A percentile compares a stretch with the other conserved stretches of the same genome.
phyloP scores from a whole-genome alignment of 2,329 filamentous ascomycete genomes.

The Cryoendolithus antarcticus region DNA sequence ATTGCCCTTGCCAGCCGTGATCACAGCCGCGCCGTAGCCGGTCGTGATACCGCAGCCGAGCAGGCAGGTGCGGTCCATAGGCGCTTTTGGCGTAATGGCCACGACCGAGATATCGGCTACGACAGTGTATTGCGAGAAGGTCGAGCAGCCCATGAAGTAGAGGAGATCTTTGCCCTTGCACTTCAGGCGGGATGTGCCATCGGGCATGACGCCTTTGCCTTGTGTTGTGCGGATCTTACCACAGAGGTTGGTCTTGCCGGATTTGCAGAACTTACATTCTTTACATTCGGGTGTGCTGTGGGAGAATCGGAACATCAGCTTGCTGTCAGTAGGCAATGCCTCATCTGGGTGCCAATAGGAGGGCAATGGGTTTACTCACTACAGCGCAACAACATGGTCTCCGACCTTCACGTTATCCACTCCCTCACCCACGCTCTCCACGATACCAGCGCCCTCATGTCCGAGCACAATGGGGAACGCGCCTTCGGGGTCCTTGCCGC shows the following conservation, averaged over 20 bases:
- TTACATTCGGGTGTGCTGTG: conserved; percentile 84
- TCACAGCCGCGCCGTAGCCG: conserved; percentile 87
- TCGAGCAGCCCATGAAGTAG: conserved; percentile 98
- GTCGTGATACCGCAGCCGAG: conserved; percentile 98
- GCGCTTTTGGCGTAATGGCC: conserved; percentile 76
- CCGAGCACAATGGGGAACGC: conserved; percentile 81
- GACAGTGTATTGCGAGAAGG: conserved; percentile 97
- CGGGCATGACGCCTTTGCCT: conserved; percentile 91
- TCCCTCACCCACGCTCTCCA: conserved; percentile 87
- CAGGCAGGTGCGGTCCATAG: conserved; percentile 91
- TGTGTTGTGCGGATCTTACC: conserved; percentile 97
- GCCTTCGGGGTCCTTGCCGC: conserved; percentile 93
- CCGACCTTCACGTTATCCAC: conserved; percentile 90
- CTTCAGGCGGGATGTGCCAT: conserved; percentile 88
- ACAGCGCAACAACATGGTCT: conserved; percentile 81
- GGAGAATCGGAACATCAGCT: neutral
- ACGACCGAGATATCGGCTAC: conserved; percentile 98
- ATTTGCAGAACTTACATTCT: conserved; percentile 99
- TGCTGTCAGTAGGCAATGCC: neutral
- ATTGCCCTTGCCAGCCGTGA: conserved; percentile 57
- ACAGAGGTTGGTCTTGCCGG: conserved; percentile 97
- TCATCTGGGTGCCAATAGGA: too few species aligned
- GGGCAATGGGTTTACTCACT: conserved; percentile 41
- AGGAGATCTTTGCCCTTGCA: conserved; percentile 90
- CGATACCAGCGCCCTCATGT: conserved; percentile 82